Conservation (phyloP, 768 basidiomycete species). For the Exsudoporus frostii region DNA sequence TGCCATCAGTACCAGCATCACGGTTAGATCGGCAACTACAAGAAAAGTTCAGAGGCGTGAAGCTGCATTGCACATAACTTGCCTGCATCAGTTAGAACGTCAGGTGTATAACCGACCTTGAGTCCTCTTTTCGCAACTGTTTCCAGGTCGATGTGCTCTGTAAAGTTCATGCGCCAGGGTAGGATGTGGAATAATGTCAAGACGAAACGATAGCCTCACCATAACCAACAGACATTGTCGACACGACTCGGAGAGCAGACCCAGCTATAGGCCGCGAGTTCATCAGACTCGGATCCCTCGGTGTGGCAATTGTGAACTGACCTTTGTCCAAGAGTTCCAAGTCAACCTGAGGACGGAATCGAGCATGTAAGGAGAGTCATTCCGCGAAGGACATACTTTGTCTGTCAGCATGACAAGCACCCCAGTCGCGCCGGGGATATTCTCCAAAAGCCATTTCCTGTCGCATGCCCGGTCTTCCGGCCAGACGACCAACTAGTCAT, state of each 20-base stretch:
- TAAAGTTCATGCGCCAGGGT: not conserved
- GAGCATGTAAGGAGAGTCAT: not conserved
- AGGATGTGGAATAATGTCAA: not conserved
- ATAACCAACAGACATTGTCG: slow-evolving; percentile 91
- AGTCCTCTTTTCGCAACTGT: slow-evolving; percentile 60
- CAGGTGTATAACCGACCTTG: slow-evolving; percentile 87
- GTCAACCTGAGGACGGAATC: slow-evolving; percentile 51
- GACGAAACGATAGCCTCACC: slow-evolving; percentile 41
- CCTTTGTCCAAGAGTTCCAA: slow-evolving; percentile 52
- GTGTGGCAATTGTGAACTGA: slow-evolving; percentile 11
- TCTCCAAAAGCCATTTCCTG: slow-evolving; percentile 70
- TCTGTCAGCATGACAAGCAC: slow-evolving; percentile 66
- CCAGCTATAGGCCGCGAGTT: slow-evolving; percentile 53
- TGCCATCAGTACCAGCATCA: slow-evolving; percentile 95
- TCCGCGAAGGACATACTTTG: slow-evolving; percentile 44
- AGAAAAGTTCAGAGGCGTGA: not conserved
- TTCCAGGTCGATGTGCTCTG: slow-evolving; percentile 78
- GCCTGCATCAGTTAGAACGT: slow-evolving; percentile 91
- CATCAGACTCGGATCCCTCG: not conserved
- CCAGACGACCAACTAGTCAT: slow-evolving; percentile 46
- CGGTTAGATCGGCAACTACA: slow-evolving; percentile 81
- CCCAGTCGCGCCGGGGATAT: slow-evolving; percentile 63
- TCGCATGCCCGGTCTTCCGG: slow-evolving; percentile 54
- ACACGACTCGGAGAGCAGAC: slow-evolving; percentile 71
- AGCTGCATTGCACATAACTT: slow-evolving; percentile 6